Conservation (phyloP, 2,329 filamentous ascomycete species). For the Erysiphe pulchra region DNA sequence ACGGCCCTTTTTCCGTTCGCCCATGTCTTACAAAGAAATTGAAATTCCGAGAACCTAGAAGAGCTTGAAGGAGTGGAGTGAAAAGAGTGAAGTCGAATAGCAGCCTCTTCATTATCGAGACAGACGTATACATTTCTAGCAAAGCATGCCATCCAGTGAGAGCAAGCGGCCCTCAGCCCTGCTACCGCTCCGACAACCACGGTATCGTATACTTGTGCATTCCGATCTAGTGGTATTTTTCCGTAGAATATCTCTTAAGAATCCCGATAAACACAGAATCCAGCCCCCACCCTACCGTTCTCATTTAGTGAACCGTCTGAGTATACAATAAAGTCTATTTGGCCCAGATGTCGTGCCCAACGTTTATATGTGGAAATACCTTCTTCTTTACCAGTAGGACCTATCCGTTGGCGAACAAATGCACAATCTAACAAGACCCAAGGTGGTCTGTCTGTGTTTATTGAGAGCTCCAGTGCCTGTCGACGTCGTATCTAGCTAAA, state of each 20-base stretch:
- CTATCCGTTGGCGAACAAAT: neutral
- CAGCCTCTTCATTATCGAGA: neutral
- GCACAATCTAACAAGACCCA: neutral
- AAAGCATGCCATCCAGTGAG: neutral
- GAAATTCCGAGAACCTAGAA: neutral
- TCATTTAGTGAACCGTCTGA: neutral
- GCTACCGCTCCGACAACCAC: neutral
- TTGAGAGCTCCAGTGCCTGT: neutral
- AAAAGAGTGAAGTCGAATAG: neutral
- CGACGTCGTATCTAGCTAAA: neutral
- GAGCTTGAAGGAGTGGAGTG: neutral
- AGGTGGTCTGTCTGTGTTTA: neutral
- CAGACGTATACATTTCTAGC: neutral
- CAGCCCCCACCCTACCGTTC: neutral
- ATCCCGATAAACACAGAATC: neutral
- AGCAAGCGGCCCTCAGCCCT: neutral
- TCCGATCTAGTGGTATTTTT: neutral
- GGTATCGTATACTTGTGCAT: neutral
- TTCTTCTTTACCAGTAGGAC: neutral
- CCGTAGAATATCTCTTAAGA: neutral
- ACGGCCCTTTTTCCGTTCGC: neutral
- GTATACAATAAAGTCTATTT: neutral
- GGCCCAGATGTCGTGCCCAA: neutral
- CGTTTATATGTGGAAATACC: neutral
- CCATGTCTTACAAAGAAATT: neutral